Conservation (phyloP, 2,329 filamentous ascomycete genomes). For the Zymoseptoria pseudotritici region DNA sequence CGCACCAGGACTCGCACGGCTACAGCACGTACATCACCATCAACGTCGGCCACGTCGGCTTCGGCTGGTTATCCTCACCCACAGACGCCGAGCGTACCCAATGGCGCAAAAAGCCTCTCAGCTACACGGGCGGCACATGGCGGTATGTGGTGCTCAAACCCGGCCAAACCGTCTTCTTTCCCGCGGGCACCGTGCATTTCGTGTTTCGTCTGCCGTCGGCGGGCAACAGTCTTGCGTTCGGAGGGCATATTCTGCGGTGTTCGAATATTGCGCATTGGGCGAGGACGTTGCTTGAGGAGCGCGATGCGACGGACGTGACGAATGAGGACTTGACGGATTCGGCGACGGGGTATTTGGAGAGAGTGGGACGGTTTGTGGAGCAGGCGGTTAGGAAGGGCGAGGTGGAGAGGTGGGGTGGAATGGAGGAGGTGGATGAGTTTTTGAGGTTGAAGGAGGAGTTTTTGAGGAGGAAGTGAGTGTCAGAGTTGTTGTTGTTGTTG, state of each 20-base stretch:
- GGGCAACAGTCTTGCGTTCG: conserved; percentile 28
- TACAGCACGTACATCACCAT: conserved; percentile 30
- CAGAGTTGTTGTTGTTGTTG: background rate
- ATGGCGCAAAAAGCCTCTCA: conserved; percentile 17
- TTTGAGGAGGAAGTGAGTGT: conserved; percentile 7
- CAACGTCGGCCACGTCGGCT: conserved; percentile 26
- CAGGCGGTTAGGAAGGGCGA: conserved; percentile 18
- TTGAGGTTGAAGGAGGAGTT: conserved; percentile 23
- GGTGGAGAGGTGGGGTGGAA: conserved; percentile 25
- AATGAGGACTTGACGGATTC: conserved; percentile 38
- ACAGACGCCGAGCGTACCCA: conserved; percentile 19
- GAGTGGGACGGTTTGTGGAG: conserved; percentile 25
- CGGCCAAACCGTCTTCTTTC: conserved; percentile 28
- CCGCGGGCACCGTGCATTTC: conserved; percentile 28
- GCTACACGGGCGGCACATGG: conserved; percentile 21
- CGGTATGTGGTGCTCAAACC: conserved; percentile 26
- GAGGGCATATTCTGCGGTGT: conserved; percentile 27
- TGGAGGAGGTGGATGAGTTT: conserved; percentile 21
- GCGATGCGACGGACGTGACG: conserved; percentile 37
- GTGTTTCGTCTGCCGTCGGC: conserved; percentile 26
- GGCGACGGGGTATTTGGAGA: conserved; percentile 23
- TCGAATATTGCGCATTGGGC: conserved; percentile 37
- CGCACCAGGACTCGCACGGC: conserved; percentile 29
- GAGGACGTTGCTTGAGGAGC: conserved; percentile 39
- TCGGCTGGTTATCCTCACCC: conserved; percentile 26